Percentiles rank a stretch among this genome's conserved stretches.
phyloP scores from a whole-genome alignment of 495 filamentous ascomycete species.

The Neurospora africana region DNA sequence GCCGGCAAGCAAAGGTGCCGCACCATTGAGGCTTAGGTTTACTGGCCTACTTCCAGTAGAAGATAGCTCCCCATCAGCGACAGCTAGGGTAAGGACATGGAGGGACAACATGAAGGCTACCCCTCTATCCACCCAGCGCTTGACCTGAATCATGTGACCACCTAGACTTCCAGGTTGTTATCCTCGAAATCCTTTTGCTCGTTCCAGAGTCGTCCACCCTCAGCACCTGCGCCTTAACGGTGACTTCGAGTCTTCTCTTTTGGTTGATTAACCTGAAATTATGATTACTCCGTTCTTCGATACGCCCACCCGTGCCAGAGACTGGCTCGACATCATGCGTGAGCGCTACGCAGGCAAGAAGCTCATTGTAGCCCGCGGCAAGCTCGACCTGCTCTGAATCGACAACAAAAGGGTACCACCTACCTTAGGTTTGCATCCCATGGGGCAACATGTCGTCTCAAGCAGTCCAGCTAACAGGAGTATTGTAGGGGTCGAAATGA shows the following conservation, averaged over 20 bases:
- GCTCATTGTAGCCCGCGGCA: conserved; percentile 83
- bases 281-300: background rate
- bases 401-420: background rate
- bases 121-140: background rate
- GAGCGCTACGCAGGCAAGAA: conserved; percentile 74
- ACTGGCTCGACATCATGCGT: conserved; percentile 65
- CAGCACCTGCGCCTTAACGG: background rate
- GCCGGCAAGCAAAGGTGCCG: background rate
- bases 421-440: background rate
- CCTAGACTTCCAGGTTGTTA: no score
- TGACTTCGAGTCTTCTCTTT: background rate
- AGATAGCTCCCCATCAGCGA: background rate
- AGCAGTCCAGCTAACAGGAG: background rate
- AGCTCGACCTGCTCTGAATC: conserved; percentile 51
- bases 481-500: background rate
- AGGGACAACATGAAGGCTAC: background rate
- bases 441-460: background rate
- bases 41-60: background rate
- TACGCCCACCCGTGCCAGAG: background rate
- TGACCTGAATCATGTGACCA: background rate
- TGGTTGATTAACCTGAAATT: background rate
- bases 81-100: no score
- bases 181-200: background rate
- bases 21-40: background rate
- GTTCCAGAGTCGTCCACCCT: background rate